These are phyloP conservation scores for Dioscorea dumetorum DNA, from an alignment of 106 monocot genomes.

Conservation along the genomic window DNA sequence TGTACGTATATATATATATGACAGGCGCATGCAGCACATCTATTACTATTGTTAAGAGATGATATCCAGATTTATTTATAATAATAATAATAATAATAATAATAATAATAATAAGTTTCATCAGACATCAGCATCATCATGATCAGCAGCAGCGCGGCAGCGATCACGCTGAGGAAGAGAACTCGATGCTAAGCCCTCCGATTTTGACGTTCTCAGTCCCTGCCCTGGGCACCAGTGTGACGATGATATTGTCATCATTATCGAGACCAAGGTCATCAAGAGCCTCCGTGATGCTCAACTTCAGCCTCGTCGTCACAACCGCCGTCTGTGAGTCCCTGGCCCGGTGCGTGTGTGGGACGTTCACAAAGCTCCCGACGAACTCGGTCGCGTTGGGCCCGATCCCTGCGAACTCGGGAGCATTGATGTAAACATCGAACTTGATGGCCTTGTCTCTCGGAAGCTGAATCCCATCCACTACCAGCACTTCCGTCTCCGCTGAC, in stretches of 20 bases:
- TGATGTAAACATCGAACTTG: slow-evolving; percentile 3
- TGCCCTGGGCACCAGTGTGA: slow-evolving; percentile 33
- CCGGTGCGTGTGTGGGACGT: neutral
- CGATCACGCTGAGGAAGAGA: neutral
- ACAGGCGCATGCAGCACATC: no score
- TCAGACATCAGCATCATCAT: no score
- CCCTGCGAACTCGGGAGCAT: neutral
- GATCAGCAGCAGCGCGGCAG: no score
- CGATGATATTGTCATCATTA: slow-evolving; percentile 25
- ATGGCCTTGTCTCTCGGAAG: neutral
- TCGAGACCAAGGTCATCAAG: slow-evolving; percentile 34
- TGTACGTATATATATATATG: no score
- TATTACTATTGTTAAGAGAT: no score
- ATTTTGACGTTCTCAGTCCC: slow-evolving; percentile 18
- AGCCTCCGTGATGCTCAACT: slow-evolving; percentile 36
- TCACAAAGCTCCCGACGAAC: slow-evolving; percentile 5
- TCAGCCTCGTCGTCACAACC: neutral
- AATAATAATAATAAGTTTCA: no score
- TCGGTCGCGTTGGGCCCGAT: neutral
- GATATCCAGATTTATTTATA: no score
- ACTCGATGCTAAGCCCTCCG: slow-evolving; percentile 19
- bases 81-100: no score
- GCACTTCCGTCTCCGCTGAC: neutral
- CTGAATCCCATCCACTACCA: slow-evolving; percentile 1
- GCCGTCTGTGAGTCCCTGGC: neutral